phyloP scores from a whole-genome alignment of 2,329 filamentous ascomycete species.

The Thielaviopsis ethacetica region DNA sequence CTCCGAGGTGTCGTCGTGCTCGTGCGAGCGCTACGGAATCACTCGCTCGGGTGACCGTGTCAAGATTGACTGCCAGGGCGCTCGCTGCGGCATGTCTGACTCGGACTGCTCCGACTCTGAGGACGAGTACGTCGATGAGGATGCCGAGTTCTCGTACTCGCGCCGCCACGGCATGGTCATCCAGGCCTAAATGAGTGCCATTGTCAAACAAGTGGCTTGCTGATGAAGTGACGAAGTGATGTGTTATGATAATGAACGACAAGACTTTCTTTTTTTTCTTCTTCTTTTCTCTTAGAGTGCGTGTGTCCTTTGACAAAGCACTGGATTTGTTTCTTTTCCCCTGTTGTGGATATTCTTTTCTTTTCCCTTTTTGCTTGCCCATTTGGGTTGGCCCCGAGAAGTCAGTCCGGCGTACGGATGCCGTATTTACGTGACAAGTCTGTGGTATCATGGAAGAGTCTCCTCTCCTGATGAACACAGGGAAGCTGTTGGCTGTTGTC shows the following conservation, averaged over 20 bases:
- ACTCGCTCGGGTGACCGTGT: conserved; percentile 83
- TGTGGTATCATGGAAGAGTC: background rate
- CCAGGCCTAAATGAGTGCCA: conserved; percentile 11
- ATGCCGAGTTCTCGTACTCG: conserved; percentile 28
- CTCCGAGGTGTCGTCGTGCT: conserved; percentile 66
- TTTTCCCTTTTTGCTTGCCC: background rate
- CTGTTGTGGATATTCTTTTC: background rate
- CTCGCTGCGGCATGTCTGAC: conserved; percentile 49
- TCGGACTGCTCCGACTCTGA: conserved; percentile 46
- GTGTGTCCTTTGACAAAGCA: background rate
- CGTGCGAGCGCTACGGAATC: conserved; percentile 92
- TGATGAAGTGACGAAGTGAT: background rate
- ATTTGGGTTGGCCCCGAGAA: background rate
- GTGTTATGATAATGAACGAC: background rate
- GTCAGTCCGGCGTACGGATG: background rate
- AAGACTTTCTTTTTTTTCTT: background rate
- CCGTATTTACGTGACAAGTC: background rate
- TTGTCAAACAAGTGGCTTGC: background rate
- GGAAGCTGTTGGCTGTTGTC: background rate
- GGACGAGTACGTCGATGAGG: conserved; percentile 24
- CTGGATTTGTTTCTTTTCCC: background rate
- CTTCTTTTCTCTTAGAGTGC: background rate
- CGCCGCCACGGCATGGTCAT: conserved; percentile 51
- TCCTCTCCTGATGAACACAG: background rate
- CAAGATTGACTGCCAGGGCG: conserved; percentile 88